These are phyloP conservation scores for Omphalotus olearius DNA, from an alignment of 1,284 basidiomycete species.

Conservation along the genomic window DNA sequence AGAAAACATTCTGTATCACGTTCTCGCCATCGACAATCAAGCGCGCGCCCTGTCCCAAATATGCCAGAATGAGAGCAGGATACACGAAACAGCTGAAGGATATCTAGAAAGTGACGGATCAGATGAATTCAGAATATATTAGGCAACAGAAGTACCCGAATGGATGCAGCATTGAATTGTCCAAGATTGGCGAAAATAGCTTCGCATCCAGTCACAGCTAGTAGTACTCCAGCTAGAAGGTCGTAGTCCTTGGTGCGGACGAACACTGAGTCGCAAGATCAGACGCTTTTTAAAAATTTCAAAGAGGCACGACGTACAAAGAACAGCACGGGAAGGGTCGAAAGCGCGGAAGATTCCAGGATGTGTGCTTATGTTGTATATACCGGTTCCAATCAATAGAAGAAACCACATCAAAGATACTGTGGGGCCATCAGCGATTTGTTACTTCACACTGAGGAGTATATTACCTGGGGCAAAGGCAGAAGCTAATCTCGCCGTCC, in stretches of 20 bases:
- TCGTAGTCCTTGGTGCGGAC: constrained; percentile 61
- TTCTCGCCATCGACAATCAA: constrained; percentile 46
- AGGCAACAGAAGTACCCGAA: constrained; percentile 32
- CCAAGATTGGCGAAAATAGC: constrained; percentile 69
- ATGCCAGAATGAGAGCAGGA: constrained; percentile 59
- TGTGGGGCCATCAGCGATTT: constrained; percentile 18
- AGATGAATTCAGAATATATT: background rate
- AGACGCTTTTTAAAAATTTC: background rate
- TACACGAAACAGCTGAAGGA: constrained; percentile 54
- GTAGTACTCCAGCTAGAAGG: constrained; percentile 57
- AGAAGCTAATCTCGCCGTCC: constrained; percentile 47
- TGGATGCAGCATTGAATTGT: constrained; percentile 57
- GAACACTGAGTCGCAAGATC: constrained; percentile 39
- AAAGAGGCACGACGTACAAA: constrained; percentile 36
- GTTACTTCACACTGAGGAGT: background rate
- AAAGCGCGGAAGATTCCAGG: constrained; percentile 64
- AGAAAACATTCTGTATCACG: constrained; percentile 57
- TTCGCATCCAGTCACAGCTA: constrained; percentile 65
- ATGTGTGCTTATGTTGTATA: constrained; percentile 49
- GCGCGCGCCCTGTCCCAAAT: constrained; percentile 66
- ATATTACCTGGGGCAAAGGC: constrained; percentile 50
- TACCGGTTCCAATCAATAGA: constrained; percentile 47
- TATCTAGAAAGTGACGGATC: constrained; percentile 26
- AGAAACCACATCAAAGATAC: constrained; percentile 58
- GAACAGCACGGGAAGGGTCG: constrained; percentile 60